Percentiles rank a stretch among this genome's conserved stretches.
phyloP scores from a whole-genome alignment of 441 rosid genomes.

The Corymbia calophylla region DNA sequence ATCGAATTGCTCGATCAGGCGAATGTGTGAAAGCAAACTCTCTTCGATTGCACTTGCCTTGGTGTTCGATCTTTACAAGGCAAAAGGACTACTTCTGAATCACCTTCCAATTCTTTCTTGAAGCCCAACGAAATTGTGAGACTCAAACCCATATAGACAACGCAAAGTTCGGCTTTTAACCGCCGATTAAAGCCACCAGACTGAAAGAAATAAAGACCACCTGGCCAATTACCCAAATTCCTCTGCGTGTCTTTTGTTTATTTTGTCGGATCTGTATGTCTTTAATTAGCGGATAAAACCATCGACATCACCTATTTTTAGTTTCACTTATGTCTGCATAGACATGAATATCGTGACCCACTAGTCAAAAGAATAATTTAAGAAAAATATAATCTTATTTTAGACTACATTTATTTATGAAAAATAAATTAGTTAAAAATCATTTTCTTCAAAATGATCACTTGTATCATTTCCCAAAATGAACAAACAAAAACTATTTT shows the following conservation, averaged over 20 bases:
- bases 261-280: neutral
- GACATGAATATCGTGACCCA: neutral
- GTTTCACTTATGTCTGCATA: neutral
- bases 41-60: neutral
- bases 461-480: no score
- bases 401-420: neutral
- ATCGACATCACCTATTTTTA: neutral
- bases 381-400: no score
- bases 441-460: rapidly evolving
- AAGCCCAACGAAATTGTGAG: neutral
- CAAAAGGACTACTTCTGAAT: neutral
- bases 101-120: neutral
- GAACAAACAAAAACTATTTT: no score
- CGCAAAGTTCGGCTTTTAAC: neutral
- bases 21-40: neutral
- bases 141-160: neutral
- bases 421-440: no score
- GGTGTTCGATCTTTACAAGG: neutral
- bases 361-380: neutral
- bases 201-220: neutral
- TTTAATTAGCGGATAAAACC: neutral
- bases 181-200: neutral
- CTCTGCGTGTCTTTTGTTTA: rapidly evolving
- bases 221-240: neutral
- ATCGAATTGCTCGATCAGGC: neutral